Evolutionary conservation across 352 stramenopile genomes (phyloP).

Genomic region (Aphanomyces euteiches): DNA sequence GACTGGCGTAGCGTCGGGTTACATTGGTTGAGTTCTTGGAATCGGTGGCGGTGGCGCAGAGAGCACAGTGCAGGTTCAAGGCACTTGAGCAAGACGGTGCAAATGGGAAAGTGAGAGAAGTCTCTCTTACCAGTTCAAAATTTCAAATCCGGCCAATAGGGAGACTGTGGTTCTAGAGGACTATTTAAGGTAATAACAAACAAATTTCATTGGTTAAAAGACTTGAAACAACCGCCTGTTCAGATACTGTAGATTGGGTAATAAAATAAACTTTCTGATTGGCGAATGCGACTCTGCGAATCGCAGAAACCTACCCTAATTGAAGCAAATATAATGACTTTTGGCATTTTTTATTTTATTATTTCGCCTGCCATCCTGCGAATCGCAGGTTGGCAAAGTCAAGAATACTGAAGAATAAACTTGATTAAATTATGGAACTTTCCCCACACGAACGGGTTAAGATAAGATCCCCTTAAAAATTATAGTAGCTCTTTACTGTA

Average conservation of each 20-base stretch:
- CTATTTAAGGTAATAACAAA: slow-evolving; percentile 4
- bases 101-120: slow-evolving; percentile 5
- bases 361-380: neutral
- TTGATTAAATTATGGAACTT: too few species aligned
- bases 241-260: neutral
- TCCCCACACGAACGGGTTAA: too few species aligned
- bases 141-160: neutral
- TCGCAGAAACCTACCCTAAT: neutral
- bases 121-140: slow-evolving; percentile 2
- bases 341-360: slow-evolving; percentile 8
- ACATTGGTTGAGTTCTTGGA: neutral
- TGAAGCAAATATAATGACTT: slow-evolving; percentile 13
- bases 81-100: neutral
- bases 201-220: neutral
- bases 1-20: too few species aligned
- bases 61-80: neutral
- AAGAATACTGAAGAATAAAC: too few species aligned
- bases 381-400: neutral
- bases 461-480: too few species aligned
- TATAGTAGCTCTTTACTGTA: too few species aligned
- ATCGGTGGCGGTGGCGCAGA: neutral
- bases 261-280: slow-evolving; percentile 8
- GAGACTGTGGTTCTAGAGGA: neutral
- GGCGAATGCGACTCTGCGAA: neutral
- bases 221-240: too few species aligned